phyloP scores from a whole-genome alignment of 805 yeast genomes.

The Lipomyces orientalis region DNA sequence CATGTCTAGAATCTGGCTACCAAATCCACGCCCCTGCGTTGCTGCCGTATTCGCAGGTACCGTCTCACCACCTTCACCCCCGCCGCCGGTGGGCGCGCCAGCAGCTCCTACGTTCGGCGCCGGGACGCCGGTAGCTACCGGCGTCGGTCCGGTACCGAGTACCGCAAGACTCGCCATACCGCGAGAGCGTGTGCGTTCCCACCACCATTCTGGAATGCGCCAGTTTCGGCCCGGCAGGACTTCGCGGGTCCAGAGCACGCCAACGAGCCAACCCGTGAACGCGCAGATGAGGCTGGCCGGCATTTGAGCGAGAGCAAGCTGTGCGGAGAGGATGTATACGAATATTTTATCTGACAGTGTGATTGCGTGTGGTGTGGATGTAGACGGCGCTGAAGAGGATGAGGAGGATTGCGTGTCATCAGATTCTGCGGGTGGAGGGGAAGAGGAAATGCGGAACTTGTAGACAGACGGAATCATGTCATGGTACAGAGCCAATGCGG shows the following conservation, averaged over 20 bases:
- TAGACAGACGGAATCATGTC: constrained; percentile 51
- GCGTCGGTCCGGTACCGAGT: constrained; percentile 17
- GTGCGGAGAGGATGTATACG: constrained; percentile 45
- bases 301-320: constrained; percentile 46
- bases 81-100: background rate
- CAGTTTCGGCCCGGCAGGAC: constrained; percentile 50
- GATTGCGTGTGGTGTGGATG: constrained; percentile 16
- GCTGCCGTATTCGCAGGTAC: constrained; percentile 7
- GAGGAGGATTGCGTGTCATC: constrained; percentile 1
- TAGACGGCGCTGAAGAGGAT: constrained; percentile 1
- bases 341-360: constrained; percentile 48
- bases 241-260: constrained; percentile 47
- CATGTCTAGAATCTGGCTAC: constrained; percentile 32
- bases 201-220: constrained; percentile 47
- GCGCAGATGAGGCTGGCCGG: constrained; percentile 43
- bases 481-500: constrained; percentile 48
- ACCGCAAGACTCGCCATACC: constrained; percentile 21
- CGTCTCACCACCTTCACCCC: constrained; percentile 1
- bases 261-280: constrained; percentile 48
- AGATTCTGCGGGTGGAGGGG: constrained; percentile 30
- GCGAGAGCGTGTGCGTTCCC: constrained; percentile 22
- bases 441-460: constrained; percentile 44
- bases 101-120: constrained; percentile 16
- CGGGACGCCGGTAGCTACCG: constrained; percentile 18
- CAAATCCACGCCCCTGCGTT: constrained; percentile 17